phyloP scores from a whole-genome alignment of 768 basidiomycete genomes.

The Dictyophora rubrovolvata region DNA sequence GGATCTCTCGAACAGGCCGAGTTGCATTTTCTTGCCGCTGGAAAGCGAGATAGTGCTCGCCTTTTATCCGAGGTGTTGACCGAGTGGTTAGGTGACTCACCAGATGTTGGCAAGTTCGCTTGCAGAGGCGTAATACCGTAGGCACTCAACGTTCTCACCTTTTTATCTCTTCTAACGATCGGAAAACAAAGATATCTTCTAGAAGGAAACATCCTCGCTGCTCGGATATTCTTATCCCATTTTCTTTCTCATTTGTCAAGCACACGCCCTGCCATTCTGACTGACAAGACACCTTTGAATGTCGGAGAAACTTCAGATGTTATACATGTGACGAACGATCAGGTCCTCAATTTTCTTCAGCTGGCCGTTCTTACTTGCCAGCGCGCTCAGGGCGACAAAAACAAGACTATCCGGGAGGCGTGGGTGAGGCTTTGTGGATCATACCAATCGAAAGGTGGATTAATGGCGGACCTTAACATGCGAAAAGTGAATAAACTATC shows the following conservation, averaged over 20 bases:
- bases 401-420: constrained; percentile 62
- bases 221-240: constrained; percentile 82
- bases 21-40: constrained; percentile 71
- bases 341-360: constrained; percentile 80
- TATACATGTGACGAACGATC: constrained; percentile 63
- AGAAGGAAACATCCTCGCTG: constrained; percentile 86
- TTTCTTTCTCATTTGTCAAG: constrained; percentile 57
- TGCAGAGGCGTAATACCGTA: constrained; percentile 81
- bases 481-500: constrained; percentile 38
- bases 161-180: not conserved
- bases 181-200: constrained; percentile 50
- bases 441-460: constrained; percentile 64
- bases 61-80: constrained; percentile 79
- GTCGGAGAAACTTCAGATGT: constrained; percentile 45
- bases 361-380: constrained; percentile 85
- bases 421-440: constrained; percentile 82
- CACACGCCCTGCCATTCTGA: constrained; percentile 30
- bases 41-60: constrained; percentile 81
- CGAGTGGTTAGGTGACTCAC: constrained; percentile 48
- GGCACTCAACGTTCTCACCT: constrained; percentile 20
- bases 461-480: constrained; percentile 50
- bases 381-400: constrained; percentile 70
- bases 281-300: constrained; percentile 34
- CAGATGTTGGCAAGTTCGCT: constrained; percentile 63
- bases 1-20: constrained; percentile 68